These are phyloP conservation scores for Eucalyptus decipiens DNA, from an alignment of 345 rosid species.

Conservation along the genomic window DNA sequence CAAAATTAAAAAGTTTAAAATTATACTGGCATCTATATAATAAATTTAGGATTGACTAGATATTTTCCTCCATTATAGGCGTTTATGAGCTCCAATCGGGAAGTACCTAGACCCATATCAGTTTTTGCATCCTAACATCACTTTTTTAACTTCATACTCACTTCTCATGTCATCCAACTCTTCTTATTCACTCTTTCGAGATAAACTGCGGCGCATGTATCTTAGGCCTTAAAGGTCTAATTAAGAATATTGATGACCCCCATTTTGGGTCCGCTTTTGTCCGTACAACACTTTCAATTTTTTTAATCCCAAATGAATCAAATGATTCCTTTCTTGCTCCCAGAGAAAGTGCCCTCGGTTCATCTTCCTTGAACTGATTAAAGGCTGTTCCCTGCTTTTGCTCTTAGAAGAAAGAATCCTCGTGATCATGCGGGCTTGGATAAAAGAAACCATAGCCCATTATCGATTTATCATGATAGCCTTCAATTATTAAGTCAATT, in stretches of 20 bases:
- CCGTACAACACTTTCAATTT: neutral
- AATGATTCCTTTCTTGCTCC: neutral
- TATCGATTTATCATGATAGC: neutral
- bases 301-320: neutral
- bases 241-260: neutral
- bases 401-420: neutral
- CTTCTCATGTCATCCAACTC: neutral
- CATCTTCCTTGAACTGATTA: neutral
- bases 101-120: neutral
- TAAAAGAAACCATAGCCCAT: neutral
- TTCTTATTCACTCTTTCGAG: neutral
- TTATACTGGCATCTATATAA: rapidly evolving
- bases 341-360: neutral
- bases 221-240: neutral
- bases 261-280: neutral
- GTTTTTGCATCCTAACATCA: neutral
- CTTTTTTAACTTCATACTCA: neutral
- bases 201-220: neutral
- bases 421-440: neutral
- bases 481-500: neutral
- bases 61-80: neutral
- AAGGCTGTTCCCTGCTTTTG: neutral
- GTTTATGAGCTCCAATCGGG: neutral
- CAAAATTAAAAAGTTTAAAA: neutral
- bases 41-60: neutral